Conservation (phyloP, 2,329 filamentous ascomycete genomes). For the Amesomyces nigricolor region DNA sequence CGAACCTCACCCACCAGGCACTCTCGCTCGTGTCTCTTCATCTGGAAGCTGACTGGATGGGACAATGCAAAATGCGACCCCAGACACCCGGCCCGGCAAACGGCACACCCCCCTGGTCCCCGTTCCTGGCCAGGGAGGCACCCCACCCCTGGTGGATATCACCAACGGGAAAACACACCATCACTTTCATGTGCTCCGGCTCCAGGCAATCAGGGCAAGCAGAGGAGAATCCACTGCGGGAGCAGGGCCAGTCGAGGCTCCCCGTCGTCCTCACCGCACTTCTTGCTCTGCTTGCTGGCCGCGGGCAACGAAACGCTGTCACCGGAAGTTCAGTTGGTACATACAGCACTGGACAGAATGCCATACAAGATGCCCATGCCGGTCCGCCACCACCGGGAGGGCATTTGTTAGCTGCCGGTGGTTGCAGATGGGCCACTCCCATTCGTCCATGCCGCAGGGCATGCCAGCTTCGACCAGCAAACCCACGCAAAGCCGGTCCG, state of each 20-base stretch:
- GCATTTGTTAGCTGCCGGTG: slow-evolving; percentile 14
- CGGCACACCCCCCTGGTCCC: slow-evolving; percentile 6
- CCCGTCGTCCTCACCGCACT: neutral
- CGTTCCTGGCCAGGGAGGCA: neutral
- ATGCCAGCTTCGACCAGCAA: slow-evolving; percentile 15
- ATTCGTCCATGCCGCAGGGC: slow-evolving; percentile 18
- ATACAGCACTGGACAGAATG: slow-evolving; percentile 10
- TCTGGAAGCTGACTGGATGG: slow-evolving; percentile 9
- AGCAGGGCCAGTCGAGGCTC: neutral
- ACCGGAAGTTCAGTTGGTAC: neutral
- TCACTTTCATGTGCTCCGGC: slow-evolving; percentile 3
- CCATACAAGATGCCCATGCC: slow-evolving; percentile 17
- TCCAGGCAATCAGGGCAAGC: neutral
- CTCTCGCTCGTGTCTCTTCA: neutral
- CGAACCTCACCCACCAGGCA: neutral
- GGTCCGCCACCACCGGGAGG: slow-evolving; percentile 23
- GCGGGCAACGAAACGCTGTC: neutral
- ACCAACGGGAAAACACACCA: slow-evolving; percentile 7
- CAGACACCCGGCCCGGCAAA: slow-evolving; percentile 14
- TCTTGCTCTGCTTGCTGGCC: neutral
- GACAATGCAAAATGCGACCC: slow-evolving; percentile 13
- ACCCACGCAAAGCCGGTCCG: slow-evolving; percentile 25
- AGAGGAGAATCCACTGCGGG: neutral
- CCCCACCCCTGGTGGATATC: slow-evolving; percentile 1
- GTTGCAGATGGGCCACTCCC: slow-evolving; percentile 9